Base-by-base conservation (phyloP, 495 filamentous ascomycete genomes). In the Penicillium manginii region DNA sequence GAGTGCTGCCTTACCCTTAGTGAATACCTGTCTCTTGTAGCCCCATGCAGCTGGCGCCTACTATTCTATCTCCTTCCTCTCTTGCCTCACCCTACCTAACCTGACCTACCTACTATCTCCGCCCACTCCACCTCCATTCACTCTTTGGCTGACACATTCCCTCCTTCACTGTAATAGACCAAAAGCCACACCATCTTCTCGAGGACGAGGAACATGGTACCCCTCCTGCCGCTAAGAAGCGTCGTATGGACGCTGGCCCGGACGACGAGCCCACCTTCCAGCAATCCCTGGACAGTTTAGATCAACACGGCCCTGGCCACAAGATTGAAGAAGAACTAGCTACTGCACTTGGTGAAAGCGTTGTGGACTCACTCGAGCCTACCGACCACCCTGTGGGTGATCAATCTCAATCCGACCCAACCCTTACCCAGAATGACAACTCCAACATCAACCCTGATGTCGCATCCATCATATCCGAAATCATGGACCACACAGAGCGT, bases 401-500 rank as follows among this genome's bases (percentile, higher is more conserved):
- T 15, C 54, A 62, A 14, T 54, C 55, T 51, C 70, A 70, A 47
- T 54, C 60, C 12, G 64, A 67, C 14, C 46, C 61, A 37, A 57
- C 51, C 51, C 42, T 59, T 18, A 48, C 60, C 5, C 68, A 64
- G 26, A 63, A 70, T 21, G 51, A 59, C 5, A 59, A 46, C n/a
- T 26, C 64, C 15, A 67, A 69, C 19, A 54, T 73, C 48, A 70
- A 71, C 35, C 50, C 70, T 4, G 71, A 76, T 49, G 70, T 78
- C 29, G 67, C 71, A 18, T 70, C 72, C 14, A 71, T 80, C 5
- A 76, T 80, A 14, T 69, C 72, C 2, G 74, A 73, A 26, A 81
- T 81, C 19, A 78, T 81, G 66, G 73, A 81, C 51, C 78, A 79
- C 58, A 73, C 77, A 0, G 81, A 81, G 57, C 73, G 75, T 2